Evolutionary conservation across 129 eudicot species (phyloP).

Genomic region (Flaveria robusta): DNA sequence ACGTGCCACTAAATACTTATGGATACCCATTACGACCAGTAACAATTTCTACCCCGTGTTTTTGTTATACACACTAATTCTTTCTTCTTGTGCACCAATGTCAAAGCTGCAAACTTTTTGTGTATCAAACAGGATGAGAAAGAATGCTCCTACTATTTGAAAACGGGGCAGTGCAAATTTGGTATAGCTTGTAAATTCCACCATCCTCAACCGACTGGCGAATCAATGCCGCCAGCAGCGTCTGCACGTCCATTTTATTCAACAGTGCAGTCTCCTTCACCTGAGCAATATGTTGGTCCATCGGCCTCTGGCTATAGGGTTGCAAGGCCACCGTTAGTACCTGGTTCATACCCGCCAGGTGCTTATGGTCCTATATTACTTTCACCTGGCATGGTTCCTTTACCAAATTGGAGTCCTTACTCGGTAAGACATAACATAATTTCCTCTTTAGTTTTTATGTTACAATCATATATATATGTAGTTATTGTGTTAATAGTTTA

Average conservation of each 20-base stretch:
- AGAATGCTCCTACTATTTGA: slow-evolving; percentile 99
- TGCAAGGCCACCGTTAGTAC: slow-evolving; percentile 81
- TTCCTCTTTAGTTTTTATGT: not conserved
- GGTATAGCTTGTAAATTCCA: slow-evolving; percentile 95
- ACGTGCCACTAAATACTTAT: slow-evolving; percentile 69
- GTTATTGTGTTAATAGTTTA: slow-evolving; percentile 34
- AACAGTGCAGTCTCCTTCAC: slow-evolving; percentile 83
- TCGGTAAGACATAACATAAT: slow-evolving; percentile 54
- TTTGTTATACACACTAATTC: not conserved
- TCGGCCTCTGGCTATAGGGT: slow-evolving; percentile 55
- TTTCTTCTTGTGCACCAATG: slow-evolving; percentile 25
- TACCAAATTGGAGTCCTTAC: slow-evolving; percentile 84
- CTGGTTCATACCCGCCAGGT: slow-evolving; percentile 84
- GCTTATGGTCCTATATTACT: slow-evolving; percentile 90
- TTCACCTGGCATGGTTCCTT: slow-evolving; percentile 81
- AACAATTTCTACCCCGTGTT: slow-evolving; percentile 24
- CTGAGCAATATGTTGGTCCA: slow-evolving; percentile 62
- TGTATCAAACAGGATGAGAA: slow-evolving; percentile 68
- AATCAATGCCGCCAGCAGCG: slow-evolving; percentile 51
- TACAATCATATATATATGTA: not conserved
- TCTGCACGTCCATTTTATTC: slow-evolving; percentile 94
- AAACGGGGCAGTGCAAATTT: slow-evolving; percentile 99
- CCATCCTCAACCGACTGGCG: slow-evolving; percentile 87
- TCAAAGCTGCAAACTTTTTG: slow-evolving; percentile 24
- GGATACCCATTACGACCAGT: slow-evolving; percentile 96